Evolutionary conservation across 2,329 filamentous ascomycete genomes (phyloP), one percentile per base, ranked within the genome.

Genomic region (Capronia americana): DNA sequence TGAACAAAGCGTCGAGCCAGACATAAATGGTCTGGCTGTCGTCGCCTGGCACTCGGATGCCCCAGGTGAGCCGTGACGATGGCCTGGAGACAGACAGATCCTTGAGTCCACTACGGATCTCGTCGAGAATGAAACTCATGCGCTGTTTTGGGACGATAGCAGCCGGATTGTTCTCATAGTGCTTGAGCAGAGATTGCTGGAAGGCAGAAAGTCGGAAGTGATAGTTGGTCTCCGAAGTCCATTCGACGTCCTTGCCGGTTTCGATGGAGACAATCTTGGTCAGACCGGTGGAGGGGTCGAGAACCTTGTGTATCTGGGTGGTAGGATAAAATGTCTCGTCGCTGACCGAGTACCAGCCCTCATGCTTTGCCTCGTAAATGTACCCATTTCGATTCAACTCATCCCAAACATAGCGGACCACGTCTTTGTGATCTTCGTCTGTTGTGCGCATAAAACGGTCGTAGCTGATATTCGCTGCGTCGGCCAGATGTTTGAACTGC

Each of bases 241-340:
- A 98, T 79, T 98, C 93, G 7, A 99, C 95, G 77, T 92, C 90
- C 76, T 92, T 96, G 0, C 92, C 93, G 2, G 93, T 96, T 81
- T 97, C 95, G 57, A 87, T 85, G 20, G 91, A 93, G 24, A 88
- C 79, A 87, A 92, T 92, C 69, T 91, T 88, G 74, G 92, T 93
- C 71, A 88, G 86, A 2, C 95, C 95, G 0, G 93, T 97, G 54
- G 88, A 84, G 4, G 92, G 91, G 71, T 93, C 90, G 44, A 95
- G 81, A 58, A 88, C 86, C 51, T 90, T 85, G 74, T 92, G 87
- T 28, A 98, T 87, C 74, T 88, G 82, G 6, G 87, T 87, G 61
- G 90, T 86, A 0, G 94, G 92, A 76, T 97, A 98, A 79, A 96
- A 99, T 46, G 94, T 94, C 83, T 99, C 95, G 77, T 99, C 95